Conservation (phyloP, 2,329 filamentous ascomycete genomes). For the Cryphonectria parasitica region DNA sequence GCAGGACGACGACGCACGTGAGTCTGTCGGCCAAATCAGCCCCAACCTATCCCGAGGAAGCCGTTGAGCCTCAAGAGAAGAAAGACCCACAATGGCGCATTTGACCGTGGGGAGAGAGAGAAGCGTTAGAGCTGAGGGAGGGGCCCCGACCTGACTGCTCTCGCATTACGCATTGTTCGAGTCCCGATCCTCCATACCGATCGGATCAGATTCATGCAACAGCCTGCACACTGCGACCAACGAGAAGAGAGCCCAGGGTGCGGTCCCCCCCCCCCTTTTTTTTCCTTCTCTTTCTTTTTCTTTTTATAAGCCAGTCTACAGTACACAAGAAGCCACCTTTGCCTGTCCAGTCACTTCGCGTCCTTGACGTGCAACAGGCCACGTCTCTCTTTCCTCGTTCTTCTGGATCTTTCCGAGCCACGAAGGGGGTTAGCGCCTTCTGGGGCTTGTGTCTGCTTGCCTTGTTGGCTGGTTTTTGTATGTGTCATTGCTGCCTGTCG, state of each 20-base stretch:
- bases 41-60: background rate
- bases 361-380: background rate
- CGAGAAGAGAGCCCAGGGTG: background rate
- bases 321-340: background rate
- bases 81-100: background rate
- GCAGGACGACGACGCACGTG: background rate
- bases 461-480: background rate
- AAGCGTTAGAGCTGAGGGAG: too few relatives aligned
- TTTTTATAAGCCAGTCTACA: background rate
- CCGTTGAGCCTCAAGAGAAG: constrained; percentile 8
- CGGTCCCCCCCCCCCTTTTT: too few relatives aligned
- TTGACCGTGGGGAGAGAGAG: background rate
- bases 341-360: background rate
- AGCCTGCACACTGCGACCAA: background rate
- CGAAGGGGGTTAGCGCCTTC: background rate
- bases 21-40: background rate
- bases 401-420: background rate
- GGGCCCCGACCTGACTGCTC: background rate
- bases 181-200: background rate
- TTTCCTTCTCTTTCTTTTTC: too few relatives aligned
- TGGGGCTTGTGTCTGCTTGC: background rate
- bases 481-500: constrained; percentile 12
- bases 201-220: background rate
- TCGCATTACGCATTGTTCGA: background rate
- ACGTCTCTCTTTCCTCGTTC: background rate